These are phyloP conservation scores for Anthostomella pinea DNA, from an alignment of 2,329 filamentous ascomycete genomes.

Conservation along the genomic window DNA sequence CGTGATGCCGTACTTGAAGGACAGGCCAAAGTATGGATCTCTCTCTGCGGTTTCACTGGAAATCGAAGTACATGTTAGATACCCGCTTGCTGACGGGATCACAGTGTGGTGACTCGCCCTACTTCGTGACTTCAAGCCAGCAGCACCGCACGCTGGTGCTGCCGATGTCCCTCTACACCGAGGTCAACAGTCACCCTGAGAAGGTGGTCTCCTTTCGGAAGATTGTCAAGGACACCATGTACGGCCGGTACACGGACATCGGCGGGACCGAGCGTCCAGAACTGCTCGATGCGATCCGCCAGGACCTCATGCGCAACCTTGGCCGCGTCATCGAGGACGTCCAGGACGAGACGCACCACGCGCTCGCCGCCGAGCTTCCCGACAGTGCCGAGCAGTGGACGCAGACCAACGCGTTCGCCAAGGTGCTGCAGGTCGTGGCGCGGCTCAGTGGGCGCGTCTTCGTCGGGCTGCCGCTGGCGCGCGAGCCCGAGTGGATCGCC, in stretches of 20 bases:
- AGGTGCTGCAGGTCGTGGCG: constrained; percentile 50
- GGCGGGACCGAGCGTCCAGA: neutral
- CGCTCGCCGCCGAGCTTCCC: neutral
- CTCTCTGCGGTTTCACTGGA: too few relatives aligned
- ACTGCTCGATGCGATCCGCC: neutral
- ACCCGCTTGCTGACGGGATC: neutral
- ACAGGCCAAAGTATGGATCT: neutral
- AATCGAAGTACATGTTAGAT: too few relatives aligned
- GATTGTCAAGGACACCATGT: neutral
- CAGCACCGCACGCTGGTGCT: neutral
- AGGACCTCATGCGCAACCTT: neutral
- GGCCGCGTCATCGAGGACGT: neutral
- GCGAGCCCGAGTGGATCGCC: constrained; percentile 52
- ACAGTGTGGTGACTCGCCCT: neutral
- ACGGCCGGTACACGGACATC: neutral
- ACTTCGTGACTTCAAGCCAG: neutral
- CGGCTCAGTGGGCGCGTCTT: constrained; percentile 52
- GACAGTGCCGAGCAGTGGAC: constrained; percentile 48
- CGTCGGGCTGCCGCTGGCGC: constrained; percentile 47
- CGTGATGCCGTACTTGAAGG: neutral
- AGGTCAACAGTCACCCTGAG: neutral
- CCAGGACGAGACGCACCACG: neutral
- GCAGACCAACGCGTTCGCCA: constrained; percentile 33
- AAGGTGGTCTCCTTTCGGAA: neutral
- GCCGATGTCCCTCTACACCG: neutral